Conservation (phyloP, 768 basidiomycete species). For the Kondoa malvinella region DNA sequence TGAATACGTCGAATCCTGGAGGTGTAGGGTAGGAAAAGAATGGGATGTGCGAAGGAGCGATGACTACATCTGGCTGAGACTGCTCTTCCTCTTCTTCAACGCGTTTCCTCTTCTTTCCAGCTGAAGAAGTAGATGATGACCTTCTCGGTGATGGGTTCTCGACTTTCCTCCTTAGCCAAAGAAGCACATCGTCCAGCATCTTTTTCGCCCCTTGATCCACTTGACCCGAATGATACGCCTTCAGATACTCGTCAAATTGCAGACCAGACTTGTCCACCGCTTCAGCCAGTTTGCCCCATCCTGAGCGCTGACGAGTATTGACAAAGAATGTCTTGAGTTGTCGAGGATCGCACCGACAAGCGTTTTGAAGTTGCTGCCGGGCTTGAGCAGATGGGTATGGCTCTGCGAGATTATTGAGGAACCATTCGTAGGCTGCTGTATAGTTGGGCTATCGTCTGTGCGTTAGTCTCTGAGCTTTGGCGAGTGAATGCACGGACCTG, state of each 20-base stretch:
- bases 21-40: too few species aligned
- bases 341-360: neutral
- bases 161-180: neutral
- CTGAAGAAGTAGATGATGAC: neutral
- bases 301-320: neutral
- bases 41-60: too few species aligned
- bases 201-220: neutral
- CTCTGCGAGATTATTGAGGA: neutral
- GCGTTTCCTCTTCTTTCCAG: neutral
- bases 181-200: neutral
- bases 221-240: neutral
- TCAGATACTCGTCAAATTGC: neutral
- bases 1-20: too few species aligned
- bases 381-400: neutral
- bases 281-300: neutral
- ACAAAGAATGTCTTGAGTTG: neutral
- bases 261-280: neutral
- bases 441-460: neutral
- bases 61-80: too few species aligned
- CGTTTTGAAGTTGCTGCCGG: neutral
- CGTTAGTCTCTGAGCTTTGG: too few species aligned
- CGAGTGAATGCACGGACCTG: neutral
- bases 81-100: neutral
- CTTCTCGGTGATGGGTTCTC: neutral
- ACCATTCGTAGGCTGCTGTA: neutral